Percentiles rank a stretch among this genome's conserved stretches.
Conservation (phyloP, 768 basidiomycete genomes). For the Paxillus involutus region DNA sequence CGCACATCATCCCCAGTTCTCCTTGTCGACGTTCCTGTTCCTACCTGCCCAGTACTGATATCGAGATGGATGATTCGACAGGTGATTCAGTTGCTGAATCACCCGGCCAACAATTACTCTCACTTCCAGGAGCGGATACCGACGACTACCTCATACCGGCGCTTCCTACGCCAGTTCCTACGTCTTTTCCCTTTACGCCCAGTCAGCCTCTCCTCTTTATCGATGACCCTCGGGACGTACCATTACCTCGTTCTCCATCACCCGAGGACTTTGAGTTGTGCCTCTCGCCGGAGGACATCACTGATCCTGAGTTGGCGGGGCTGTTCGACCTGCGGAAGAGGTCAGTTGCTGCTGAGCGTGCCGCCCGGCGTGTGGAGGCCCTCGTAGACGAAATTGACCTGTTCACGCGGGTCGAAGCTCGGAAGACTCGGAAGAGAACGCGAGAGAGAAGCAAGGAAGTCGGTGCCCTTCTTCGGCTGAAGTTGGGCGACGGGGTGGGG, state of each 20-base stretch:
- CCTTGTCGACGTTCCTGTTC: conserved; percentile 30
- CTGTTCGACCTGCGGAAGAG: conserved; percentile 42
- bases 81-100: conserved; percentile 13
- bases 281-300: conserved; percentile 29
- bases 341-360: conserved; percentile 32
- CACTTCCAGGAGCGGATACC: conserved; percentile 43
- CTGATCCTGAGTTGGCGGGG: conserved; percentile 38
- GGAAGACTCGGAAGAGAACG: conserved; percentile 46
- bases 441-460: conserved; percentile 58
- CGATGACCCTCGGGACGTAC: conserved; percentile 40
- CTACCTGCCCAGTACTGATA: conserved; percentile 29
- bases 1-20: conserved; percentile 24
- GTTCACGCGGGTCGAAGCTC: conserved; percentile 41
- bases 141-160: conserved; percentile 42
- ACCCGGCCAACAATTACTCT: conserved; percentile 30
- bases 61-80: conserved; percentile 19
- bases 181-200: conserved; percentile 14
- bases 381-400: conserved; percentile 37
- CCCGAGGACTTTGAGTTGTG: conserved; percentile 42
- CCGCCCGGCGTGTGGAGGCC: conserved; percentile 30
- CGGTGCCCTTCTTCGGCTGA: conserved; percentile 54
- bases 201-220: conserved; percentile 39
- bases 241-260: conserved; percentile 41
- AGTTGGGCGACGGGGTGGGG: conserved; percentile 37
- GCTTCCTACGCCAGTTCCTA: not conserved